These are phyloP conservation scores for Lachancea fermentati DNA, from an alignment of 805 yeast genomes.

Conservation along the genomic window DNA sequence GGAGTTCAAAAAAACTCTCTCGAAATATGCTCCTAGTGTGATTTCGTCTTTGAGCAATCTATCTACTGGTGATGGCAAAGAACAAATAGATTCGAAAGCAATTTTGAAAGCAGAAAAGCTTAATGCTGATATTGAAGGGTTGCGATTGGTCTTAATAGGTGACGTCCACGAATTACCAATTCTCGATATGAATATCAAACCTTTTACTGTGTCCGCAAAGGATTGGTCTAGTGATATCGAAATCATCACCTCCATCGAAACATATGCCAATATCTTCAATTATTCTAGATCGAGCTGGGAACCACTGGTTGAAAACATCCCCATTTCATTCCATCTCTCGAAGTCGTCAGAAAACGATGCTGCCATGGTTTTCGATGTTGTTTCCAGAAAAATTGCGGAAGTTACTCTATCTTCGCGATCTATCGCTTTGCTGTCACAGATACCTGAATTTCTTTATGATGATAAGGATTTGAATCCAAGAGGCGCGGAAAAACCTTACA, in stretches of 20 bases:
- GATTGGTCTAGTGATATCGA: slow-evolving; percentile 86
- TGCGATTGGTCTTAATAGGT: slow-evolving; percentile 79
- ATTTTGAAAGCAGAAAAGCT: slow-evolving; percentile 65
- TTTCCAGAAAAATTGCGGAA: slow-evolving; percentile 74
- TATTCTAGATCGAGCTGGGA: slow-evolving; percentile 93
- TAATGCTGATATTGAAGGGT: slow-evolving; percentile 61
- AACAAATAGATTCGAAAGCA: slow-evolving; percentile 10
- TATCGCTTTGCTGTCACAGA: slow-evolving; percentile 67
- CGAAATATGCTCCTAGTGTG: slow-evolving; percentile 66
- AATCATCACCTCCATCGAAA: slow-evolving; percentile 58
- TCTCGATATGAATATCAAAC: slow-evolving; percentile 64
- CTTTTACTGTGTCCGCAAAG: slow-evolving; percentile 60
- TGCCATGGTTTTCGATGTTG: slow-evolving; percentile 55
- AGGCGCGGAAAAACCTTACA: slow-evolving; percentile 78
- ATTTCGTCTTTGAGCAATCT: slow-evolving; percentile 33
- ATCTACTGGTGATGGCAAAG: slow-evolving; percentile 33
- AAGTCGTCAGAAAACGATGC: slow-evolving; percentile 42
- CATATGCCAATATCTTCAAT: slow-evolving; percentile 72
- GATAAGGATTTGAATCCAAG: slow-evolving; percentile 55
- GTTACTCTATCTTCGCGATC: slow-evolving; percentile 77
- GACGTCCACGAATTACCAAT: slow-evolving; percentile 89
- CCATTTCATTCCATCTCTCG: slow-evolving; percentile 64
- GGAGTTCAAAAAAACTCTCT: slow-evolving; percentile 53
- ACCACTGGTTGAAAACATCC: slow-evolving; percentile 86
- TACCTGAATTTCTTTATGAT: slow-evolving; percentile 51